Conservation (phyloP, 192 early-diverging fungal genomes). For the Phlyctochytrium arcticum region DNA sequence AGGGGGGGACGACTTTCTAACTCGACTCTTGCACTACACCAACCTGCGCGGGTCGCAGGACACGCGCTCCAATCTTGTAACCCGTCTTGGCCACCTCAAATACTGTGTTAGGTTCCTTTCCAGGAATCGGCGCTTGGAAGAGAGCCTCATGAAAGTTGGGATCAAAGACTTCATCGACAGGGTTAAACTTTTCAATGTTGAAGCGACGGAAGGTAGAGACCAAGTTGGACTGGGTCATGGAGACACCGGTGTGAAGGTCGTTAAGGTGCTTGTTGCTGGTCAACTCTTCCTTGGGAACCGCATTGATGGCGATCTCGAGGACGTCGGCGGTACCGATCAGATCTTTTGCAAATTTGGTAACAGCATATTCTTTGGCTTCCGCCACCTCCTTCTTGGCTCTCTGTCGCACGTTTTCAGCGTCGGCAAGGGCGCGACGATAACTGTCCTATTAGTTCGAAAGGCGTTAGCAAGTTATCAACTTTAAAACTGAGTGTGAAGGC, state of each 20-base stretch:
- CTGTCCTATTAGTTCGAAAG: slow-evolving; percentile 80
- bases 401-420: slow-evolving; percentile 92
- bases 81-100: slow-evolving; percentile 90
- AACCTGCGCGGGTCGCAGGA: slow-evolving; percentile 92
- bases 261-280: slow-evolving; percentile 56
- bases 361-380: slow-evolving; percentile 77
- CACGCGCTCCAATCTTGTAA: slow-evolving; percentile 87
- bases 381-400: slow-evolving; percentile 84
- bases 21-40: slow-evolving; percentile 67
- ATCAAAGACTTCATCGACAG: slow-evolving; percentile 88
- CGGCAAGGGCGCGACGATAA: slow-evolving; percentile 89
- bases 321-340: slow-evolving; percentile 89
- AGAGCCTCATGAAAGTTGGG: slow-evolving; percentile 92
- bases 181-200: slow-evolving; percentile 78
- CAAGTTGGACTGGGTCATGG: slow-evolving; percentile 82
- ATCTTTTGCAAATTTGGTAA: slow-evolving; percentile 98
- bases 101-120: slow-evolving; percentile 83
- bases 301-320: slow-evolving; percentile 79
- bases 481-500: neutral
- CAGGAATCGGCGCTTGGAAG: slow-evolving; percentile 86
- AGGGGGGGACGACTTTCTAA: too few relatives aligned
- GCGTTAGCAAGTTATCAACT: too few relatives aligned
- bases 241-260: slow-evolving; percentile 82
- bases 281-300: slow-evolving; percentile 67
- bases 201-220: slow-evolving; percentile 81